Evolutionary conservation across 106 monocot species (phyloP).

Genomic region (Dendrobium catenatum): DNA sequence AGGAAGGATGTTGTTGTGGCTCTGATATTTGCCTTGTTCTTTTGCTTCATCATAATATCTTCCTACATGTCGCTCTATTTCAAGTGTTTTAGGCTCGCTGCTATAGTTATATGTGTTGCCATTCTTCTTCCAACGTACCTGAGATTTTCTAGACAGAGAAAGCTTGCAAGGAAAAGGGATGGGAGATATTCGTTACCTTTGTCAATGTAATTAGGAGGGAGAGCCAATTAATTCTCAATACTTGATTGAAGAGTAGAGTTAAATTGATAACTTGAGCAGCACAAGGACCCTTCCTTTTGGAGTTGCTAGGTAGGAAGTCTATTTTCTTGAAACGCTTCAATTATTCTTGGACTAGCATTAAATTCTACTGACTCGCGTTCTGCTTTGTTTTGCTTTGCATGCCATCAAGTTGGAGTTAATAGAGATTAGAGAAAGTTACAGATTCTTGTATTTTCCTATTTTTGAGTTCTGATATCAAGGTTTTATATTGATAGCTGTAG

Average conservation of each 20-base stretch:
- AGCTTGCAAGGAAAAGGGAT: conserved; percentile 5
- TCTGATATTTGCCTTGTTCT: conserved; percentile 1
- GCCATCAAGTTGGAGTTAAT: neutral
- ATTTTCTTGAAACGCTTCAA: neutral
- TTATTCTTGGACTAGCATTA: neutral
- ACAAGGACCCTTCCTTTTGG: neutral
- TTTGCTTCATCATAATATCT: conserved; percentile 7
- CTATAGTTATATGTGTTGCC: neutral
- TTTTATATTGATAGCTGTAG: neutral
- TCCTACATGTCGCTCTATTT: neutral
- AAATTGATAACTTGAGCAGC: neutral
- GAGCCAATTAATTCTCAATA: neutral
- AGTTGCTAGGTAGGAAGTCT: neutral
- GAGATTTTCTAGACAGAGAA: conserved; percentile 3
- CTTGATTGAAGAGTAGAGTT: neutral
- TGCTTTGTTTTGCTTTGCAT: neutral
- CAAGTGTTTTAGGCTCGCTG: neutral
- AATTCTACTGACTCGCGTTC: neutral
- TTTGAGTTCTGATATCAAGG: neutral
- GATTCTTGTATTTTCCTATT: neutral
- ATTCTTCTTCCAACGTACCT: conserved; percentile 7
- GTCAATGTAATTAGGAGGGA: neutral
- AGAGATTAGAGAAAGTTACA: neutral
- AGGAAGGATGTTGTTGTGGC: conserved; percentile 3
- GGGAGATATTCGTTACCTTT: conserved; percentile 1